phyloP scores from a whole-genome alignment of 345 rosid genomes.

The Eucalyptus pauciflora region DNA sequence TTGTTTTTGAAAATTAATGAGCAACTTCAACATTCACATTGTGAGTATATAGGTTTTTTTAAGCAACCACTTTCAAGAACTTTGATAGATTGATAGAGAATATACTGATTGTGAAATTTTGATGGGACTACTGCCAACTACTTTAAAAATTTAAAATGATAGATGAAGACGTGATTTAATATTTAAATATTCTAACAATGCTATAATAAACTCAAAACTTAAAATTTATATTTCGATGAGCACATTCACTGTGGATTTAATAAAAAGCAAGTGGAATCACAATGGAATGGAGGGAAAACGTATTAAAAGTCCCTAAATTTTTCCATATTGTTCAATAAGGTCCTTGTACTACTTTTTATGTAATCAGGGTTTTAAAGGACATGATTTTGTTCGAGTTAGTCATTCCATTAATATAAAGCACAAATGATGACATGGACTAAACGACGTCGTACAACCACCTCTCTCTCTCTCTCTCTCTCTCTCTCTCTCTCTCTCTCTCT shows the following conservation, averaged over 20 bases:
- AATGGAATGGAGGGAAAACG: neutral
- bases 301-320: neutral
- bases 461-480: no score
- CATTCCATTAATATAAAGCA: neutral
- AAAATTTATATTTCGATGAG: neutral
- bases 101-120: no score
- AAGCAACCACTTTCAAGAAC: neutral
- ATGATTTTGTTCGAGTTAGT: neutral
- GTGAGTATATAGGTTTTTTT: neutral
- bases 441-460: no score
- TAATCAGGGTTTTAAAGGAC: neutral
- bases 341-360: neutral
- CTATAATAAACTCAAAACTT: neutral
- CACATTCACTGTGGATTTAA: neutral
- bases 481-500: no score
- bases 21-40: neutral
- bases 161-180: no score
- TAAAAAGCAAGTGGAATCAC: neutral
- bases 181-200: neutral
- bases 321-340: neutral
- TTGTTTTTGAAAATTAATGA: no score
- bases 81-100: no score
- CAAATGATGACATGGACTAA: neutral
- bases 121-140: rapidly evolving
- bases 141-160: no score